Evolutionary conservation across 805 yeast species (phyloP).

Genomic region (Torulaspora microellipsoides): DNA sequence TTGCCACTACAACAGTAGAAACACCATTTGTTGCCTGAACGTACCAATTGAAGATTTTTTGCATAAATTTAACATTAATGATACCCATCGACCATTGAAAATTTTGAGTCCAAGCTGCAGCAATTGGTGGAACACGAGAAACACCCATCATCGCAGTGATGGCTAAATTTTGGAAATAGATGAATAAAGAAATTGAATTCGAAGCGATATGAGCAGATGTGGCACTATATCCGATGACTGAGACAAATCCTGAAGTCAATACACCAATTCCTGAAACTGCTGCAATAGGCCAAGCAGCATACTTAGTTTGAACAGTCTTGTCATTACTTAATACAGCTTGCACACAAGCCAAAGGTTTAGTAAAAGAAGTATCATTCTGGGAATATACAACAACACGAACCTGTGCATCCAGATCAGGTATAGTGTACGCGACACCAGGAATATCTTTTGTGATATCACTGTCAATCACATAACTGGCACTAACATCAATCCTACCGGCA

Average conservation of each 20-base stretch:
- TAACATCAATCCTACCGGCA: constrained; percentile 80
- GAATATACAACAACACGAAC: constrained; percentile 69
- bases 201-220: constrained; percentile 98
- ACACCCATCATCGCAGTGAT: constrained; percentile 95
- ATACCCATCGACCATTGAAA: constrained; percentile 96
- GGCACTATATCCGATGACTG: constrained; percentile 81
- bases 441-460: constrained; percentile 44
- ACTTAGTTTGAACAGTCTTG: constrained; percentile 87
- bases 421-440: constrained; percentile 81
- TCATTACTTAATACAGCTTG: constrained; percentile 83
- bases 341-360: constrained; percentile 76
- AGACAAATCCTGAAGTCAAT: constrained; percentile 78
- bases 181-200: constrained; percentile 84
- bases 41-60: constrained; percentile 85
- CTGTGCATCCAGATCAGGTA: constrained; percentile 93
- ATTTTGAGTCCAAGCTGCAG: constrained; percentile 97
- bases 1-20: constrained; percentile 67
- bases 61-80: constrained; percentile 71
- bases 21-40: constrained; percentile 91
- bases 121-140: constrained; percentile 87
- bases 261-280: constrained; percentile 86
- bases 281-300: constrained; percentile 95
- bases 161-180: constrained; percentile 91
- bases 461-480: constrained; percentile 43
- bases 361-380: constrained; percentile 39